Evolutionary conservation across 768 basidiomycete species (phyloP), one percentile per base, ranked within the genome.

Genomic region (Podaxis carcinomalis): DNA sequence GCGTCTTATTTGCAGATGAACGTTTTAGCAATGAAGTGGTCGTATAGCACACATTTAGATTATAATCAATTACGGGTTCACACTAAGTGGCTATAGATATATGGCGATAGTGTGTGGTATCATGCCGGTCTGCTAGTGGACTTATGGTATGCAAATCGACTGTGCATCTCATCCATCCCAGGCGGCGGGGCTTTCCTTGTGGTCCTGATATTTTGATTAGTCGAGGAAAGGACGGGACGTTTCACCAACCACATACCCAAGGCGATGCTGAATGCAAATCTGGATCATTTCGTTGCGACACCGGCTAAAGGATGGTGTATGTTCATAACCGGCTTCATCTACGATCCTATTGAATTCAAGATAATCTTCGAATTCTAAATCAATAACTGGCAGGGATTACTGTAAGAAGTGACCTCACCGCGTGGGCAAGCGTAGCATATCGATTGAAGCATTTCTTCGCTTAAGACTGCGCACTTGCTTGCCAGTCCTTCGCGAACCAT

Each of bases 1-100:
- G 77, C 50, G 69, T 79, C 16, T 59, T 67, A 13, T 81, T 81
- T 57, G 78, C 77, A 1, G 80, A 82, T 62, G 72, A 80, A 62
- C 9, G 7, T 5, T 56, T 62, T 69, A 63, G 61, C 57, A 28
- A 11, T 59, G 32, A 61, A 58, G 27, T n/a, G 23, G 14, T 13
- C 23, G 5, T 42, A 19, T 27, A 44, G n/a, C 19, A 6, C 6
- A 2, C 16, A 44, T 16, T 44, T 44, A 19, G 7, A 44, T 44
- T 16, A 44, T 16, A 16, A 21, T 40, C 5, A 40, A 13, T 44
- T 44, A 44, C 7, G 7, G 19, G 4, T 19, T 6, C 5, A 7
- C 19, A 44, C 3, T 44, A n/a, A 19, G 16, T 19, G 42, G 14
- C 19, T 6, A 35, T 52, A 52, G 27, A n/a, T 52, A 14, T 16